Conservation (phyloP, 306 rosid genomes). For the Styphnolobium japonicum region DNA sequence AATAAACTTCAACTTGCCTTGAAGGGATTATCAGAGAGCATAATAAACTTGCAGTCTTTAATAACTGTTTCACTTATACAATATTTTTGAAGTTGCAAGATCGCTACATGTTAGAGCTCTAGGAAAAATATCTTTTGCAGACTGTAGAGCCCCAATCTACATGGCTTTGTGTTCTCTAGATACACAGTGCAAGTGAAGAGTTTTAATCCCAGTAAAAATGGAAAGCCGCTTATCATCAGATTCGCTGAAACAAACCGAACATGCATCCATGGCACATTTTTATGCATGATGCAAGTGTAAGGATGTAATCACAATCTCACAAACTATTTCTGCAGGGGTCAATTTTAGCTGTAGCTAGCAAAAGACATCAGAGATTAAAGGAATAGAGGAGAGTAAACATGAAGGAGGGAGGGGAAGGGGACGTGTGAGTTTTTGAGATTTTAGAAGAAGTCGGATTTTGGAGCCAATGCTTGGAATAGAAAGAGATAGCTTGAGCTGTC, state of each 20-base stretch:
- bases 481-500: too few species aligned
- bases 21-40: conserved; percentile 87
- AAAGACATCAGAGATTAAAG: too few species aligned
- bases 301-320: neutral
- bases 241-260: conserved; percentile 88
- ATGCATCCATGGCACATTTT: conserved; percentile 1
- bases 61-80: conserved; percentile 59
- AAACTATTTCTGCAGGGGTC: neutral
- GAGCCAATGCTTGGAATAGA: too few species aligned
- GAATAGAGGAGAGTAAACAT: too few species aligned
- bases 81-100: conserved; percentile 69
- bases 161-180: conserved; percentile 81
- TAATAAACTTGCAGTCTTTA: conserved; percentile 82
- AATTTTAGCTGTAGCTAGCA: conserved; percentile 17
- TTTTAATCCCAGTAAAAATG: conserved; percentile 90
- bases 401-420: too few species aligned
- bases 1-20: conserved; percentile 72
- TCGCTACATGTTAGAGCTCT: conserved; percentile 69
- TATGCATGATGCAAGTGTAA: neutral
- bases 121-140: conserved; percentile 93
- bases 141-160: conserved; percentile 86
- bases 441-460: too few species aligned
- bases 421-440: too few species aligned
- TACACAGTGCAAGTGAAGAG: conserved; percentile 83
- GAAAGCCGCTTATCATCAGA: conserved; percentile 95